phyloP scores from a whole-genome alignment of 257 asterid species.

The Leonotis leonurus region DNA sequence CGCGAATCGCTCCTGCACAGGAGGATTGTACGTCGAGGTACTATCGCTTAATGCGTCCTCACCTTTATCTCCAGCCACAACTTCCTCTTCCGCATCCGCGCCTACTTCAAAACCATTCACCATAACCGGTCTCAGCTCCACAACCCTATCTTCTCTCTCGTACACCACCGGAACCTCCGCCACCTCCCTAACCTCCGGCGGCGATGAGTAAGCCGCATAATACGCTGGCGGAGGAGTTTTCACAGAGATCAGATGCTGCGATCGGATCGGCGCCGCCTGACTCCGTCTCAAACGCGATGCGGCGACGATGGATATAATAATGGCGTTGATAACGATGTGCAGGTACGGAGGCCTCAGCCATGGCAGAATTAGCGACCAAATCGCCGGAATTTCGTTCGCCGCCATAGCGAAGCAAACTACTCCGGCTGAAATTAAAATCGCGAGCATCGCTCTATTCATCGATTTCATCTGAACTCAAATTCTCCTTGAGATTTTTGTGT shows the following conservation, averaged over 20 bases:
- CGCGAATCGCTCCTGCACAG: constrained; percentile 9
- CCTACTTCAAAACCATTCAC: constrained; percentile 34
- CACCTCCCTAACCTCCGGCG: constrained; percentile 6
- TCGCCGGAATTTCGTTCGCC: constrained; percentile 16
- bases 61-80: constrained; percentile 9
- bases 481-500: not conserved
- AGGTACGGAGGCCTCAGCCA: constrained; percentile 57
- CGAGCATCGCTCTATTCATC: constrained; percentile 15
- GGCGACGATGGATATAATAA: constrained; percentile 47
- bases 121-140: constrained; percentile 34
- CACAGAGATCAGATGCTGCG: constrained; percentile 19
- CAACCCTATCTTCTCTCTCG: constrained; percentile 12
- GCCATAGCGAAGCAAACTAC: constrained; percentile 28
- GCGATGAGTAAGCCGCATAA: not conserved
- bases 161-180: constrained; percentile 9
- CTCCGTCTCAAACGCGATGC: constrained; percentile 31
- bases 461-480: not conserved
- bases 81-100: constrained; percentile 15
- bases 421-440: constrained; percentile 31
- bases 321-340: constrained; percentile 41
- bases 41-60: constrained; percentile 1
- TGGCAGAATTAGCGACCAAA: constrained; percentile 24
- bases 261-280: constrained; percentile 1
- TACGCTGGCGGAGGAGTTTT: constrained; percentile 29
- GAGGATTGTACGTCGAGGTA: not conserved